Evolutionary conservation across 441 rosid species (phyloP), one percentile per base, ranked within the genome.

Genomic region (Erodium texanum): DNA sequence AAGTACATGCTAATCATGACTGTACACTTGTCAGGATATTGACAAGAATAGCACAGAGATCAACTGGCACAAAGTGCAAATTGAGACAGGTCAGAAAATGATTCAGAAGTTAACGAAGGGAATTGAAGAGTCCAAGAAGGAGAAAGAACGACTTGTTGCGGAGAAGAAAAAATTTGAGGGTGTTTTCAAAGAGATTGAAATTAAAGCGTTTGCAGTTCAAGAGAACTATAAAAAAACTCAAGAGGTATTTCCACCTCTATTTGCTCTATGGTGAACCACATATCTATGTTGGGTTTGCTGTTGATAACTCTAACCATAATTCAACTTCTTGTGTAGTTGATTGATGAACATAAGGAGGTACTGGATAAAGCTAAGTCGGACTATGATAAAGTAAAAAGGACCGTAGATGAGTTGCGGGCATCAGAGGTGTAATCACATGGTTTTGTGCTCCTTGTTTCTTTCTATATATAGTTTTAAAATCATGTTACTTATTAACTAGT

Each of bases 61-160:
- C 77, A 94, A 89, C 75, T 86, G 94, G 65, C 88, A 80, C 83
- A 89, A 87, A 78, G 97, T 89, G 76, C 96, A 87, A 81, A 89
- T 87, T 72, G 96, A 91, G 85, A 85, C 96, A 64, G 82, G 87
- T 75, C 82, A 87, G 78, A 89, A 91, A 86, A 84, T 86, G 90
- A 82, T 87, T 62, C 89, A 91, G 85, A 92, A 94, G 76, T 74
- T 91, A 79, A 83, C 88, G 12, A 94, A 91, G 82, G 96, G 86
- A 66, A 81, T 89, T 72, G 97, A 87, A 74, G 99, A 94, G 54
- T 87, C 82, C 16, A 81, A 81, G 79, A 84, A 82, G 78, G 97
- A 91, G 81, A 91, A 78, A 76, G 97, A 87, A 69, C 82, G 82
- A 24, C 82, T 88, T 67, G 67, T 68, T 34, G 84, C 85, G 65